Evolutionary conservation across 495 filamentous ascomycete species (phyloP).

Genomic region (Hamigera avellanea): DNA sequence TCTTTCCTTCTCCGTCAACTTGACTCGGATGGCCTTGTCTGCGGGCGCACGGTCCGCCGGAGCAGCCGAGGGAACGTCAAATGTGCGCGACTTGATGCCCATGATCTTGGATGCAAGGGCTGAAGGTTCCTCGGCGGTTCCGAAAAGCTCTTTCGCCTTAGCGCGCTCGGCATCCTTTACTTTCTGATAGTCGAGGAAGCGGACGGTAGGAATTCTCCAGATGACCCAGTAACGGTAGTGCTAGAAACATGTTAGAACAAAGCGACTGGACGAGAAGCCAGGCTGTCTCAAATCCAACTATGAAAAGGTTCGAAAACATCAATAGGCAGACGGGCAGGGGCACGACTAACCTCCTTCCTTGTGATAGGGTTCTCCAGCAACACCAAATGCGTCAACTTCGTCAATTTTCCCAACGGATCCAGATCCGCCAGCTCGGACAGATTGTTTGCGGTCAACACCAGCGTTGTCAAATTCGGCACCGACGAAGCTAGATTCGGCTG

Average conservation of each 20-base stretch:
- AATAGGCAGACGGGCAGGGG: neutral
- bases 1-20: conserved; percentile 58
- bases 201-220: conserved; percentile 71
- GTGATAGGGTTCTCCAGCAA: conserved; percentile 82
- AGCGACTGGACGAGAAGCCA: no score
- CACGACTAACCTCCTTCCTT: conserved; percentile 69
- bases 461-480: conserved; percentile 63
- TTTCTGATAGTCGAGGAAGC: conserved; percentile 89
- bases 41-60: conserved; percentile 28
- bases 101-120: conserved; percentile 82
- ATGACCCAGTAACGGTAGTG: conserved; percentile 88
- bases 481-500: conserved; percentile 60
- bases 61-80: conserved; percentile 48
- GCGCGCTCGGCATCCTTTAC: conserved; percentile 76
- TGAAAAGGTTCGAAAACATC: neutral
- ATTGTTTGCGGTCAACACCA: conserved; percentile 71
- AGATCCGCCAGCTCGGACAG: conserved; percentile 74
- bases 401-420: conserved; percentile 64
- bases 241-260: conserved; percentile 30
- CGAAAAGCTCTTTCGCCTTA: conserved; percentile 70
- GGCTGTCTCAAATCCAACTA: neutral
- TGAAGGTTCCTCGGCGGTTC: conserved; percentile 61
- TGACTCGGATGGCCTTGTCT: conserved; percentile 56
- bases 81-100: conserved; percentile 73
- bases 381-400: conserved; percentile 62